Base-by-base conservation (phyloP, 495 filamentous ascomycete species). In the Penicillium paradoxum region DNA sequence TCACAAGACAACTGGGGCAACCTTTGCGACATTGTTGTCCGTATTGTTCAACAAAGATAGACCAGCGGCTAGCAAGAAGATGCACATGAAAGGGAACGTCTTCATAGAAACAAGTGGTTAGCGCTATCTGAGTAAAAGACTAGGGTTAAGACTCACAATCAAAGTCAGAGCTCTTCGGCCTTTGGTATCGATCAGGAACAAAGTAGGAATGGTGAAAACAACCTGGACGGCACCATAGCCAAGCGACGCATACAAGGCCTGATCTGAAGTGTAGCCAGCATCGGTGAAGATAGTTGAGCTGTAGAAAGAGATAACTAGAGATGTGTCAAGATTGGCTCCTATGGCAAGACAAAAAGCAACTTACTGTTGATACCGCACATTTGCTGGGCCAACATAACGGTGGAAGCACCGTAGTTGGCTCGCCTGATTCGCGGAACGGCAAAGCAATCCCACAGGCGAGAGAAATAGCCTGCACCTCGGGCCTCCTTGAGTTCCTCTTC, bases 71-170 rank as follows among this genome's bases (percentile, higher is more conserved):
- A 91, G 72, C 21, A 91, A 69, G 79, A 79, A 51, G 78, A 88
- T 50, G 73, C 83, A 62, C 88, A 91, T 91, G 21, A 88, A 74
- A 0, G 89, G 89, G 72, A 91, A 91, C 6, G 89, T 93, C 70
- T 89, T 24, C 1, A 82, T 4, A 87, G 75, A 2, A 86, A 73
- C 71, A 70, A n/a, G 4, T 73, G 49, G 9, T 61, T 8, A 58
- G 54, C 24, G 5, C 32, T 22, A 24, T 45, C 1, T 14, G 4
- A 9, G 1, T 13, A 0, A 3, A 17, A 29, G 25, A 10, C 22
- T 13, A 0, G 0, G 15, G 69, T 59, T 13, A 74, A 4, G 6
- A 56, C 67, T 63, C 21, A 70, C 67, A 39, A 59, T 56, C 53
- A 71, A 49, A 6, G 56, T 62, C 3, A 93, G 78, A 8, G 77